These are phyloP conservation scores for Tulasnella calospora DNA, from an alignment of 768 basidiomycete genomes.

Conservation along the genomic window DNA sequence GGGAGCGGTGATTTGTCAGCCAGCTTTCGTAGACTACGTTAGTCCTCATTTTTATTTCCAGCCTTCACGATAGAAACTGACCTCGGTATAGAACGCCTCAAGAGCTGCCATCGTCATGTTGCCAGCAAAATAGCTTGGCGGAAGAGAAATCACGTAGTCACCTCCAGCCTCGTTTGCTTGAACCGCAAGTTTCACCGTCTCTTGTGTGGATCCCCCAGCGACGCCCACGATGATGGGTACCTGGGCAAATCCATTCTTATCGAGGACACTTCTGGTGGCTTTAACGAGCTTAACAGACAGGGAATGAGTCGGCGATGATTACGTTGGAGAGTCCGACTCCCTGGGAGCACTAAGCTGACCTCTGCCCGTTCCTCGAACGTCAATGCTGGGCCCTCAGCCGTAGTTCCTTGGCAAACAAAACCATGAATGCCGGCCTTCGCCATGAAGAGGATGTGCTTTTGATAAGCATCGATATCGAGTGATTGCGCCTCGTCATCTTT, in stretches of 20 bases:
- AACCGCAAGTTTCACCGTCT: slow-evolving; percentile 36
- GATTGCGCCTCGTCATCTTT: slow-evolving; percentile 34
- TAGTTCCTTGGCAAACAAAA: slow-evolving; percentile 34
- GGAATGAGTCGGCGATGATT: slow-evolving; percentile 30
- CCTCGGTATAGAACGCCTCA: slow-evolving; percentile 34
- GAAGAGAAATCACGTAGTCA: slow-evolving; percentile 38
- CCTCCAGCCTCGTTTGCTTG: slow-evolving; percentile 40
- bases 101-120: slow-evolving; percentile 33
- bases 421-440: slow-evolving; percentile 34
- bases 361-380: slow-evolving; percentile 34
- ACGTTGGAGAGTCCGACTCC: neutral
- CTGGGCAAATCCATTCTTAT: slow-evolving; percentile 35
- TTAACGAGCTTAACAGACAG: slow-evolving; percentile 34
- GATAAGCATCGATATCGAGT: slow-evolving; percentile 37
- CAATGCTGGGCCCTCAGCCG: slow-evolving; percentile 36
- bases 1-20: slow-evolving; percentile 36
- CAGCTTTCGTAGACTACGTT: slow-evolving; percentile 28
- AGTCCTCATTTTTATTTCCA: neutral
- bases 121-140: slow-evolving; percentile 33
- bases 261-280: slow-evolving; percentile 37
- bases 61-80: slow-evolving; percentile 24
- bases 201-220: slow-evolving; percentile 37
- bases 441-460: slow-evolving; percentile 36
- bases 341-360: slow-evolving; percentile 29
- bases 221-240: slow-evolving; percentile 39